These are phyloP conservation scores for Syzygium grande DNA, from an alignment of 345 rosid species.

Conservation along the genomic window DNA sequence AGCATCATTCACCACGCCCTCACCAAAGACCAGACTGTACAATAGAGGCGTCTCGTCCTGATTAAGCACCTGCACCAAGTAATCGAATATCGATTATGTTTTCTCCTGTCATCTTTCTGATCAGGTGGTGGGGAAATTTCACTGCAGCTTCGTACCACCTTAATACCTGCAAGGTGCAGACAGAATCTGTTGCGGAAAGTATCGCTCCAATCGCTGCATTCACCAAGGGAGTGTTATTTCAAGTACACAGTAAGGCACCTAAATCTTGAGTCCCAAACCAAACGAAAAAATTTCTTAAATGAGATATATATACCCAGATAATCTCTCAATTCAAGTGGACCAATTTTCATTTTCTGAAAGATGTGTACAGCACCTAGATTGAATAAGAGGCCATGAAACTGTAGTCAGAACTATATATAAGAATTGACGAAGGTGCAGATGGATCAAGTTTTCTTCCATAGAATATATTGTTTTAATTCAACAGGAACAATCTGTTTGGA, in stretches of 20 bases:
- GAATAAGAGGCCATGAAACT: background rate
- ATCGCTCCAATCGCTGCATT: constrained; percentile 44
- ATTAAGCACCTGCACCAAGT: constrained; percentile 25
- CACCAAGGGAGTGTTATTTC: background rate
- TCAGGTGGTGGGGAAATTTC: background rate
- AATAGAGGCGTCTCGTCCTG: constrained; percentile 45
- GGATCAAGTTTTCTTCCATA: background rate
- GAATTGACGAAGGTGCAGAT: background rate
- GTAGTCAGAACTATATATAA: background rate
- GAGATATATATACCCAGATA: constrained; percentile 20
- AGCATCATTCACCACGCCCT: constrained; percentile 47
- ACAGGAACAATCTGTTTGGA: background rate
- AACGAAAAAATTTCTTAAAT: background rate
- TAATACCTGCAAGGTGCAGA: constrained; percentile 41
- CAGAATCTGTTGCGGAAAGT: constrained; percentile 49
- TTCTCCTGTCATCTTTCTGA: background rate
- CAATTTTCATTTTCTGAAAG: constrained; percentile 28
- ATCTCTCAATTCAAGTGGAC: constrained; percentile 32
- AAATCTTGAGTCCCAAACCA: background rate
- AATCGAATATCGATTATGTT: background rate
- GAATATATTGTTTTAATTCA: background rate
- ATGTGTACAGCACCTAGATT: constrained; percentile 27
- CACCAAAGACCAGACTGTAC: constrained; percentile 43
- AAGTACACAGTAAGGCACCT: background rate
- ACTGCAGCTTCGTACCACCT: background rate